Conservation (phyloP, 257 asterid genomes). For the Striga asiatica region DNA sequence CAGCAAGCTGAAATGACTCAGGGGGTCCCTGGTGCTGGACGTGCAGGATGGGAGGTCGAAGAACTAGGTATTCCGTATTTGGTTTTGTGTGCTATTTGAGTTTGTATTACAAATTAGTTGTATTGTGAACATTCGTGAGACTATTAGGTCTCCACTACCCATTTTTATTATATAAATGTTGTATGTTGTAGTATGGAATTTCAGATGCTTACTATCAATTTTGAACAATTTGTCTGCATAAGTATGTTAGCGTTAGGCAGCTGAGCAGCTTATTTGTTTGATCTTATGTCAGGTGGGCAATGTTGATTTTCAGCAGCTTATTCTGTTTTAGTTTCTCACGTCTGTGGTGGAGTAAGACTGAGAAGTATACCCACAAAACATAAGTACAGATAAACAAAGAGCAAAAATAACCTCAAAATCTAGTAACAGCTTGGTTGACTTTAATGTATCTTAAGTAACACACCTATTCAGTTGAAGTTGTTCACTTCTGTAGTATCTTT, state of each 20-base stretch:
- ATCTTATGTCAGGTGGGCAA: neutral
- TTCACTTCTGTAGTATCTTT: no score
- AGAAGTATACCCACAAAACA: neutral
- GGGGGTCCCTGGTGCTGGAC: constrained; percentile 79
- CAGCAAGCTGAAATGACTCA: constrained; percentile 60
- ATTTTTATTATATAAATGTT: no score
- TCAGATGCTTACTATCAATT: no score
- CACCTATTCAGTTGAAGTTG: no score
- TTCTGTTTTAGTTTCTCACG: neutral
- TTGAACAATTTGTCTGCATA: no score
- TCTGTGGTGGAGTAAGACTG: neutral
- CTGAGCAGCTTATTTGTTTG: no score
- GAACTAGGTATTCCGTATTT: constrained; percentile 49
- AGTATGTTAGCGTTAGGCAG: no score
- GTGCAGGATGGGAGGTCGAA: constrained; percentile 99
- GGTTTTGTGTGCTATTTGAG: constrained; percentile 1
- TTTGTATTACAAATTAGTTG: neutral
- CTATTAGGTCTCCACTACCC: neutral
- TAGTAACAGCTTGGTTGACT: neutral
- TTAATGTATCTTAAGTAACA: no score
- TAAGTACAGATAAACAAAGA: no score
- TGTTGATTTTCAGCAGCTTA: neutral
- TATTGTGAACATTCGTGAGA: neutral
- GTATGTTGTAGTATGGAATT: no score
- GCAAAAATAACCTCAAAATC: neutral